Evolutionary conservation across 345 rosid genomes (phyloP).

Genomic region (Boechera retrofracta): DNA sequence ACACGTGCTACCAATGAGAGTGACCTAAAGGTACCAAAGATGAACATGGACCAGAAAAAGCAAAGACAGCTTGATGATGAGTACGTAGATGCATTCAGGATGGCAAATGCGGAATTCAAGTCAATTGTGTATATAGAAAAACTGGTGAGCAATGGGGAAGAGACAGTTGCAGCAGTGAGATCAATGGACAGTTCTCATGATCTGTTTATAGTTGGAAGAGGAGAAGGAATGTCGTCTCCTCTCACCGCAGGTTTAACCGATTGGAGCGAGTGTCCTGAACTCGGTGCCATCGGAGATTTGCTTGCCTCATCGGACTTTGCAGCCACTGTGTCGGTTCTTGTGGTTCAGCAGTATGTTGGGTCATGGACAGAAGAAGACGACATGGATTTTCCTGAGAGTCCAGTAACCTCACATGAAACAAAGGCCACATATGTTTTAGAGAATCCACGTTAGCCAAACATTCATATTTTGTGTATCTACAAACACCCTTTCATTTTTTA

Average conservation of each 20-base stretch:
- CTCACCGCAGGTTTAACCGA: conserved; percentile 89
- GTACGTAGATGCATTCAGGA: conserved; percentile 58
- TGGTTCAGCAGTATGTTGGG: conserved; percentile 75
- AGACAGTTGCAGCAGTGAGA: conserved; percentile 74
- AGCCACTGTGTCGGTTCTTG: conserved; percentile 77
- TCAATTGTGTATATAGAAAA: conserved; percentile 57
- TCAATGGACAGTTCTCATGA: conserved; percentile 75
- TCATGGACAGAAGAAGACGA: conserved; percentile 48
- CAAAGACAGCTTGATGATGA: conserved; percentile 69
- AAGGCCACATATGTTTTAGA: conserved; percentile 25
- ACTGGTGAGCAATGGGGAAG: conserved; percentile 77
- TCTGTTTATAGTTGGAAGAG: conserved; percentile 90
- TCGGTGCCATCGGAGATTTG: conserved; percentile 92
- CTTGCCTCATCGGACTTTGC: conserved; percentile 94
- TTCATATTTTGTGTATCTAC: conserved; percentile 9
- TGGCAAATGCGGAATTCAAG: conserved; percentile 51
- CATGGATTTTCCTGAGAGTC: conserved; percentile 55
- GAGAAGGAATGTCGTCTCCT: conserved; percentile 73
- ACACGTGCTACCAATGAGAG: conserved; percentile 3
- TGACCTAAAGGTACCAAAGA: conserved; percentile 29
- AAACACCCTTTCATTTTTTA: background rate
- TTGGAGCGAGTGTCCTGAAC: conserved; percentile 99
- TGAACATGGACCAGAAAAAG: conserved; percentile 42
- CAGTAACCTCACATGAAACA: conserved; percentile 44
- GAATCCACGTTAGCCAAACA: conserved; percentile 27